These are phyloP conservation scores for Exsudoporus floridanus DNA, from an alignment of 1,284 basidiomycete genomes.

Conservation along the genomic window DNA sequence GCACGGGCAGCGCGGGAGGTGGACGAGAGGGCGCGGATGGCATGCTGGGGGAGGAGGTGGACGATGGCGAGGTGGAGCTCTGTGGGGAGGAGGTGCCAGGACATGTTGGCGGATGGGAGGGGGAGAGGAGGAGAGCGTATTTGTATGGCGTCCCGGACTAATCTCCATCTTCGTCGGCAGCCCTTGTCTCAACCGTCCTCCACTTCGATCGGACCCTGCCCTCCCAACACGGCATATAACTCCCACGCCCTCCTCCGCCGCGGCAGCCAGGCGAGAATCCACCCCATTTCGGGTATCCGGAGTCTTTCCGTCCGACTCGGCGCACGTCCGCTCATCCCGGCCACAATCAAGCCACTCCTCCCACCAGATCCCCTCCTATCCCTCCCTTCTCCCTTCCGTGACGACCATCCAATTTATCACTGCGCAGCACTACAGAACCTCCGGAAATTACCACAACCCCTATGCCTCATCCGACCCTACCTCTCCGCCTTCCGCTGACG, in stretches of 20 bases:
- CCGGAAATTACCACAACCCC: background rate
- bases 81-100: conserved; percentile 58
- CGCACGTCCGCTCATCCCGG: conserved; percentile 24
- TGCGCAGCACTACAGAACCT: background rate
- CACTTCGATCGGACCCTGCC: conserved; percentile 6
- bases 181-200: background rate
- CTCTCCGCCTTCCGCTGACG: too few species aligned
- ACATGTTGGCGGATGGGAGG: conserved; percentile 31
- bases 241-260: conserved; percentile 18
- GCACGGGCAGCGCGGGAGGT: conserved; percentile 49
- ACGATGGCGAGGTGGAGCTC: conserved; percentile 65
- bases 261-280: conserved; percentile 18
- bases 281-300: conserved; percentile 15
- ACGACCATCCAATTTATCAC: background rate
- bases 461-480: too few species aligned
- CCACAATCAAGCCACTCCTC: background rate
- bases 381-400: background rate
- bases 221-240: background rate
- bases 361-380: too few species aligned
- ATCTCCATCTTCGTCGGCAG: conserved; percentile 22
- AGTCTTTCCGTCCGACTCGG: conserved; percentile 27
- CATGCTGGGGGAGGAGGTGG: conserved; percentile 44
- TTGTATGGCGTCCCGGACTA: background rate
- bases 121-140: background rate
- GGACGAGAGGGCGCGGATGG: conserved; percentile 40